phyloP scores from a whole-genome alignment of 306 rosid genomes.

The peach (Prunus persica) region Prunus_persica_NCBIv2 NC_034011.1:19612501-19613000 shows the following conservation, averaged over 20 bases:
- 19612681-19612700: neutral
- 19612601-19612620: neutral
- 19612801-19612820: neutral
- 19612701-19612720: neutral
- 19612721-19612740: neutral
- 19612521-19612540: neutral
- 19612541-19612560: neutral
- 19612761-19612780: neutral
- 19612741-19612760: neutral
- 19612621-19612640: neutral
- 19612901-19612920: neutral
- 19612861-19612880: neutral
- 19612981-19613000: conserved; percentile 88
- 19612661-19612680: neutral
- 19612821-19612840: conserved; percentile 4
- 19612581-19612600: neutral
- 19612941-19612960: conserved; percentile 83
- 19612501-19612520: neutral
- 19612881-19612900: neutral
- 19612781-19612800: neutral
- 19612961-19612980: conserved; percentile 88
- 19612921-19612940: conserved; percentile 50
- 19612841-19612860: neutral
- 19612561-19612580: neutral
- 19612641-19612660: conserved; percentile 2